These are phyloP conservation scores for Theobroma grandiflorum DNA, from an alignment of 441 rosid species.

Conservation along the genomic window DNA sequence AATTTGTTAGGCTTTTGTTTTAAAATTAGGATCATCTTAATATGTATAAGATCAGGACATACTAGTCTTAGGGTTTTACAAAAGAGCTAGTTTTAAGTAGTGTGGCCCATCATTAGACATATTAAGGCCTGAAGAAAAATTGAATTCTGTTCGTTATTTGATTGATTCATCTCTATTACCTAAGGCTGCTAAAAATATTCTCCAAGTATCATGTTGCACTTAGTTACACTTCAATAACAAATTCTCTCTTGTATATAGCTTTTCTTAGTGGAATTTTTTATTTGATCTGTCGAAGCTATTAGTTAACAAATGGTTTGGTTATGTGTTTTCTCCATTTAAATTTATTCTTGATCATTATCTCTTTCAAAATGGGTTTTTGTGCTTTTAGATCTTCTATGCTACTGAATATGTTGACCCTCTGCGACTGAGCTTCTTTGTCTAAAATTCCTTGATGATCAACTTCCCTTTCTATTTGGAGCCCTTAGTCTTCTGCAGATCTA, in stretches of 20 bases:
- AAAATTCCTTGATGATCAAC: conserved; percentile 1
- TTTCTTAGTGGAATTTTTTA: background rate
- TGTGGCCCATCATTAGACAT: background rate
- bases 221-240: background rate
- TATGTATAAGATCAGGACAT: background rate
- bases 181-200: background rate
- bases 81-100: background rate
- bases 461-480: background rate
- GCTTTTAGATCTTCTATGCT: background rate
- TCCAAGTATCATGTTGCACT: background rate
- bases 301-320: background rate
- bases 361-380: background rate
- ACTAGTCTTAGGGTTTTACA: background rate
- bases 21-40: background rate
- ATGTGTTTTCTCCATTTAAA: background rate
- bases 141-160: background rate
- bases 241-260: background rate
- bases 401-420: background rate
- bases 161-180: background rate
- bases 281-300: conserved; percentile 14
- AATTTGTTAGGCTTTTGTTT: background rate
- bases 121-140: background rate
- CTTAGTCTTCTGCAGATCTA: background rate
- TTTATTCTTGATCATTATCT: conserved; percentile 3
- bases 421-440: background rate